Evolutionary conservation across 192 early-diverging fungal species (phyloP).

Genomic region (Chytriomyces sp.): DNA sequence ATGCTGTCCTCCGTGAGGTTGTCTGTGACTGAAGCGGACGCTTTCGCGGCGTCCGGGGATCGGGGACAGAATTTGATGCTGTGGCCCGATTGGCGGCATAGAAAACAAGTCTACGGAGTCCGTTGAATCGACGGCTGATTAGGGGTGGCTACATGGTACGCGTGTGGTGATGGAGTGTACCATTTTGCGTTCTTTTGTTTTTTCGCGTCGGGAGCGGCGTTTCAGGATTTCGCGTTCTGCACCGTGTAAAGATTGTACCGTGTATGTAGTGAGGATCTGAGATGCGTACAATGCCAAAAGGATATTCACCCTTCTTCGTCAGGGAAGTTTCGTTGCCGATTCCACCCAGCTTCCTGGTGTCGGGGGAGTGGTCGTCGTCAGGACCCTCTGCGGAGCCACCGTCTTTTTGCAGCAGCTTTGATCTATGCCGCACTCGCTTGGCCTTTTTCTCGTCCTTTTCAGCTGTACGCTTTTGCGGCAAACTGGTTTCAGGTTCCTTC

Average conservation of each 20-base stretch:
- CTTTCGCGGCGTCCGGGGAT: conserved; percentile 22
- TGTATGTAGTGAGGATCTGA: conserved; percentile 27
- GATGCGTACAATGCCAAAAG: not conserved
- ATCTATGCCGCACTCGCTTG: too few relatives aligned
- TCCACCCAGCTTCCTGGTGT: conserved; percentile 46
- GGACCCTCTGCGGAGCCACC: too few relatives aligned
- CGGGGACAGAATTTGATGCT: conserved; percentile 79
- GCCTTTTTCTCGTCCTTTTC: too few relatives aligned
- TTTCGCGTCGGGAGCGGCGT: conserved; percentile 39
- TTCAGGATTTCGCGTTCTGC: conserved; percentile 44
- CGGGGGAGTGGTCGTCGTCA: conserved; percentile 52
- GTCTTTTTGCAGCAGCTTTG: too few relatives aligned
- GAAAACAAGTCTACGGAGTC: conserved; percentile 69
- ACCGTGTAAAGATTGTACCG: not conserved
- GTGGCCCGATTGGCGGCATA: conserved; percentile 83
- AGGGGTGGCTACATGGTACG: not conserved
- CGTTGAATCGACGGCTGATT: not conserved
- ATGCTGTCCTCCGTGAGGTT: not conserved
- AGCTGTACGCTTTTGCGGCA: too few relatives aligned
- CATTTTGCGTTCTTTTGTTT: conserved; percentile 46
- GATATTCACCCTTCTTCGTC: conserved; percentile 9
- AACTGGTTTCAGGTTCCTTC: too few relatives aligned
- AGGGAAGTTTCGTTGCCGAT: conserved; percentile 31
- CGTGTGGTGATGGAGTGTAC: not conserved
- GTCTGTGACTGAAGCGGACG: not conserved